Evolutionary conservation across 2,329 filamentous ascomycete species (phyloP).

Genomic region (Hypomyces rosellus): DNA sequence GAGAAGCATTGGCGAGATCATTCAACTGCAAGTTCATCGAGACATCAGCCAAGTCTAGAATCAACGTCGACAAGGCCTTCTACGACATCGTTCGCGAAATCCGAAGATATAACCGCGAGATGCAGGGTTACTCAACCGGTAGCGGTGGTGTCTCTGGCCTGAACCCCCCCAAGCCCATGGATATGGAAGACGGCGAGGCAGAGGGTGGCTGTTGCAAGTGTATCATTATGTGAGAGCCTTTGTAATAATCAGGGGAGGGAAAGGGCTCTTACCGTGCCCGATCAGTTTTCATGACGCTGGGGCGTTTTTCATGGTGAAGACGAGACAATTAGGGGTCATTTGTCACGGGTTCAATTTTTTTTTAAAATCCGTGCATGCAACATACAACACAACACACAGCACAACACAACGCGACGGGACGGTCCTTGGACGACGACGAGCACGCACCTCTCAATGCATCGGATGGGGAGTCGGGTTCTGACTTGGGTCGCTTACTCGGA

Average conservation of each 20-base stretch:
- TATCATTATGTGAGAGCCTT: conserved; percentile 67
- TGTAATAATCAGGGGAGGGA: background rate
- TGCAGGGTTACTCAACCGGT: conserved; percentile 76
- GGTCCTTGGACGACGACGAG: conserved; percentile 15
- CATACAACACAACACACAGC: conserved; percentile 4
- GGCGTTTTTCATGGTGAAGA: conserved; percentile 11
- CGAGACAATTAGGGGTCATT: conserved; percentile 6
- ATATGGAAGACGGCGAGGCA: conserved; percentile 63
- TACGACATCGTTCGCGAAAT: conserved; percentile 98
- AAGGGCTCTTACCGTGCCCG: background rate
- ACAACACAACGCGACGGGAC: background rate
- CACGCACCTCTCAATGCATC: conserved; percentile 29
- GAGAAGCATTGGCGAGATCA: conserved; percentile 73
- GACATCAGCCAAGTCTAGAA: conserved; percentile 95
- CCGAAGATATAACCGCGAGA: conserved; percentile 95
- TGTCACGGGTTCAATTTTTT: conserved; percentile 2
- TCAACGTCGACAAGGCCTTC: conserved; percentile 97
- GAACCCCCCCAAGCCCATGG: conserved; percentile 65
- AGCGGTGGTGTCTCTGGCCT: conserved; percentile 58
- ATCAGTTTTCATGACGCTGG: conserved; percentile 6
- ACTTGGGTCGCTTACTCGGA: conserved; percentile 23
- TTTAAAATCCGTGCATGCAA: background rate
- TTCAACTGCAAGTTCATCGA: conserved; percentile 99
- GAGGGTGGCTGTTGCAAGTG: conserved; percentile 83
- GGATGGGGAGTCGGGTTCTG: conserved; percentile 34